Conservation (phyloP, 805 yeast species). For the Kazachstania taianensis region DNA sequence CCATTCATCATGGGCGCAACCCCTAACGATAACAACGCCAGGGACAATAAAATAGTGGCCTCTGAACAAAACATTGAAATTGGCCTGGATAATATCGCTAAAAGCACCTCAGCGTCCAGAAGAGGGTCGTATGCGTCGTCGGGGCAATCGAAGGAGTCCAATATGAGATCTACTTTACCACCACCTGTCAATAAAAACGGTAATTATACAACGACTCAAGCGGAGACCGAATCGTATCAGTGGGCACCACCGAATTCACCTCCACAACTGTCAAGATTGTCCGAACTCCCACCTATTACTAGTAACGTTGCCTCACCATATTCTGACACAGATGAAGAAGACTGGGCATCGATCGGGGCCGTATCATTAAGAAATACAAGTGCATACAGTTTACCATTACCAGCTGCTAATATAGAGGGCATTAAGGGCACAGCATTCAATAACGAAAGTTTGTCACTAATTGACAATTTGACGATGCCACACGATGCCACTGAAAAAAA, state of each 20-base stretch:
- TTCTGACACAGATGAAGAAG: conserved; percentile 88
- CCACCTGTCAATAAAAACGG: background rate
- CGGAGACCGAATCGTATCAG: too few relatives aligned
- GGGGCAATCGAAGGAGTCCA: background rate
- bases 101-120: too few relatives aligned
- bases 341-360: conserved; percentile 87
- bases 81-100: too few relatives aligned
- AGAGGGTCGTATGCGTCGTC: background rate
- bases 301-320: too few relatives aligned
- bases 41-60: background rate
- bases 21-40: too few relatives aligned
- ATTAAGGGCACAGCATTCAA: background rate
- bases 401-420: background rate
- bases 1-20: too few relatives aligned
- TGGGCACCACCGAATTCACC: background rate
- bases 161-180: background rate
- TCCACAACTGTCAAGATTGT: background rate
- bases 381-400: background rate
- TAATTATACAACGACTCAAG: too few relatives aligned
- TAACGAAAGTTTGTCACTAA: background rate
- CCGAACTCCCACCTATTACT: background rate
- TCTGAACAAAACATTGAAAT: too few relatives aligned
- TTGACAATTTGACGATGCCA: background rate
- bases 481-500: too few relatives aligned
- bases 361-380: conserved; percentile 39